These are phyloP conservation scores for Eucalyptus leucophloia DNA, from an alignment of 345 rosid genomes.

Conservation along the genomic window DNA sequence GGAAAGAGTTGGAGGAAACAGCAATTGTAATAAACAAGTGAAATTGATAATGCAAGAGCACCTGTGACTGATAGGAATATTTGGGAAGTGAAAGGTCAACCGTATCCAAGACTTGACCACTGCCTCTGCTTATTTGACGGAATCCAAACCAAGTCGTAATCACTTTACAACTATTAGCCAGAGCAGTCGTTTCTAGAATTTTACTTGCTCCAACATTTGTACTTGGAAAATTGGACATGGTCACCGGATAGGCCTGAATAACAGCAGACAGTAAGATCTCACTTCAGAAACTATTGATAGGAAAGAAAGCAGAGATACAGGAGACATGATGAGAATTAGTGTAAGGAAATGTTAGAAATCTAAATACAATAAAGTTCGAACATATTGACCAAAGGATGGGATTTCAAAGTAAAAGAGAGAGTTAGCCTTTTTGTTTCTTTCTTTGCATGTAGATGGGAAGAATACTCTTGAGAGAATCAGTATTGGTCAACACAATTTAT, in stretches of 20 bases:
- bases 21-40: background rate
- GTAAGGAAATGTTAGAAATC: background rate
- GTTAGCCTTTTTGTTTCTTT: too few species aligned
- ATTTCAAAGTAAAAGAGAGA: too few species aligned
- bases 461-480: background rate
- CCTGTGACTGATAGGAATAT: conserved; percentile 80
- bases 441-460: background rate
- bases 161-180: conserved; percentile 55
- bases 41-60: background rate
- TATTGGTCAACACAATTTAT: background rate
- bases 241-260: conserved; percentile 52
- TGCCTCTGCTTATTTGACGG: conserved; percentile 37
- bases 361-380: background rate
- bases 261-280: background rate
- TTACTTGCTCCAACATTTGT: background rate
- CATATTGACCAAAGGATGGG: background rate
- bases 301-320: background rate
- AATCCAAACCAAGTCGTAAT: conserved; percentile 89
- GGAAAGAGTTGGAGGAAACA: background rate
- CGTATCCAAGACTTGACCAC: conserved; percentile 27
- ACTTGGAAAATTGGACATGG: conserved; percentile 18
- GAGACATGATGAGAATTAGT: background rate
- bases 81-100: conserved; percentile 66
- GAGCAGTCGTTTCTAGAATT: conserved; percentile 55
- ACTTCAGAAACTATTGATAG: background rate